A percentile compares a stretch with the other conserved stretches of the same genome.
These are phyloP conservation scores for Moesziomyces parantarcticus DNA, from an alignment of 1,284 basidiomycete species.

Conservation along the genomic window DNA sequence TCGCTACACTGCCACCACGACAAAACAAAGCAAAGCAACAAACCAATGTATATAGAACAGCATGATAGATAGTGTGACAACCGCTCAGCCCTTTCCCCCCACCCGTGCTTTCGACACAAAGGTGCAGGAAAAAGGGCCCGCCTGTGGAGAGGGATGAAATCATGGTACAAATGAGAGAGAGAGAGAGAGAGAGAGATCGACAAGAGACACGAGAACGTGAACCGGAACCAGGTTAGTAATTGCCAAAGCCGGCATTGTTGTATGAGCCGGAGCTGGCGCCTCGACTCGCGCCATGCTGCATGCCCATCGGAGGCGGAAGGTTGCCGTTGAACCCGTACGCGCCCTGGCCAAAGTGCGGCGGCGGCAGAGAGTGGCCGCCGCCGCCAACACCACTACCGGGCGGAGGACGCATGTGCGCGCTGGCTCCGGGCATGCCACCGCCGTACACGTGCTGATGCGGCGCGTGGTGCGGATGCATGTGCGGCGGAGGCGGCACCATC, in stretches of 20 bases:
- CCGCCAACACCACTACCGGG: too few relatives aligned
- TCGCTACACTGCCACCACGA: too few relatives aligned
- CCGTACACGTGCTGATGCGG: constrained; percentile 23
- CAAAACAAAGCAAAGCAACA: too few relatives aligned
- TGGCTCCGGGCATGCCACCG: constrained; percentile 2
- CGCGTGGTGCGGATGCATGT: constrained; percentile 11
- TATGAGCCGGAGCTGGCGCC: background rate
- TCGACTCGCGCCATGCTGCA: constrained; percentile 8
- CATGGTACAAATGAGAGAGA: too few relatives aligned
- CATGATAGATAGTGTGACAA: too few relatives aligned
- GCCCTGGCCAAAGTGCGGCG: constrained; percentile 25
- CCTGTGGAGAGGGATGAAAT: too few relatives aligned
- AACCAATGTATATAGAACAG: too few relatives aligned
- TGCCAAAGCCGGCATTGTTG: background rate
- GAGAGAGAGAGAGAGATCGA: too few relatives aligned
- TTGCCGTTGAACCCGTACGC: constrained; percentile 10
- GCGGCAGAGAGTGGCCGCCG: constrained; percentile 16
- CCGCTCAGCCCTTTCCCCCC: too few relatives aligned
- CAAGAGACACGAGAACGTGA: too few relatives aligned
- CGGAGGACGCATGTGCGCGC: constrained; percentile 5
- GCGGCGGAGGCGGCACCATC: constrained; percentile 8
- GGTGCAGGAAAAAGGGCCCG: too few relatives aligned
- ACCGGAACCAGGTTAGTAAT: background rate
- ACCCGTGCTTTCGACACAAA: too few relatives aligned
- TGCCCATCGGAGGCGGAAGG: constrained; percentile 18